Base-by-base conservation (phyloP, 1,284 basidiomycete genomes). In the Rhodofomes roseus region DNA sequence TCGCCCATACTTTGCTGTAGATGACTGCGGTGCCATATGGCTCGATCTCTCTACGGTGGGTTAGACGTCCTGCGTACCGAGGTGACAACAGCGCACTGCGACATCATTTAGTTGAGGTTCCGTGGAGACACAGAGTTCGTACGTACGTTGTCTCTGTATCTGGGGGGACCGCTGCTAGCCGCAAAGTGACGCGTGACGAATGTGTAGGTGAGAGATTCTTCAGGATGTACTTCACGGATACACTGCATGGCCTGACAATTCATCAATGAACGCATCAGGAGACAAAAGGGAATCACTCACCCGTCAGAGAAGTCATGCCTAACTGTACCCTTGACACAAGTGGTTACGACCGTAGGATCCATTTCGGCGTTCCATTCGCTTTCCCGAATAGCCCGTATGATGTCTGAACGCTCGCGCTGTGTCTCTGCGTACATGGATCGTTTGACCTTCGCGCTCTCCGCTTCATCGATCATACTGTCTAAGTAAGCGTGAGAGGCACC, bases 401-500 rank as follows among this genome's bases (percentile, higher is more conserved):
- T 76, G 50, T 85, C 83, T 62, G 74, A 73, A 66, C 86, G 85
- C 71, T 94, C 85, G 54, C 88, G 79, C 59, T 84, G 84, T 4
- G 93, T 95, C 77, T 96, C 93, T 20, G 92, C 92, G 70, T 94
- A 97, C 83, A 96, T 92, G 61, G 86, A 93, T 61, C 88, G 83
- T 68, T 84, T 89, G 22, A 79, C 79, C 70, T 91, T 91, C n/a
- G 80, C 80, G 46, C 73, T 78, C 66, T 86, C 82, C 4, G 83
- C 81, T 16, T 80, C 78, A 41, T 84, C 78, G 9, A 90, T 78
- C 43, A 85, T 76, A 51, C 79, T 77, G 36, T 81, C 76, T 58
- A 94, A 75, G 14, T 78, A 75, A 18, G 85, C 89, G 70, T 90
- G 88, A 1, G 78, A 72, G 9, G 90, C 89, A 5, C 92, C 90